phyloP scores from a whole-genome alignment of 345 rosid genomes.

The Ricinus communis region DNA sequence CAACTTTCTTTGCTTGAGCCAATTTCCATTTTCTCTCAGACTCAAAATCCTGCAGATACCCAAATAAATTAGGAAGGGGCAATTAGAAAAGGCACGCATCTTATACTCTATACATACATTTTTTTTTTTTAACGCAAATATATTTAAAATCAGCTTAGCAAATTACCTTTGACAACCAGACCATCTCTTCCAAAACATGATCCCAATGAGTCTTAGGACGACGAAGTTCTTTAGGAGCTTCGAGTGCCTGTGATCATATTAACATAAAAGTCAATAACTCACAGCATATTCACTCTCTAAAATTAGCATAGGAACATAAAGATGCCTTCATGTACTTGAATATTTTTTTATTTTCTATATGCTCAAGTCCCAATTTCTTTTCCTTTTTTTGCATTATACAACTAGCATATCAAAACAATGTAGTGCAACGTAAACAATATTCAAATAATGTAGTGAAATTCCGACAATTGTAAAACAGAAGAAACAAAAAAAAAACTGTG shows the following conservation, averaged over 20 bases:
- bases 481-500: no score
- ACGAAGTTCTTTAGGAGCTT: conserved; percentile 89
- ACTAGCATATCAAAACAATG: neutral
- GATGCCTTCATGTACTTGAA: no score
- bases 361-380: no score
- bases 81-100: conserved; percentile 12
- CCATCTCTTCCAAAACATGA: conserved; percentile 98
- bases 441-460: no score
- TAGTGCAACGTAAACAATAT: neutral
- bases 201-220: conserved; percentile 99
- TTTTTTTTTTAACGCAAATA: conserved; percentile 3
- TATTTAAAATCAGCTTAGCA: conserved; percentile 13
- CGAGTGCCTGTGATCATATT: conserved; percentile 60
- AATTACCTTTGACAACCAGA: conserved; percentile 92
- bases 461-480: no score
- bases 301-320: no score
- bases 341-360: no score
- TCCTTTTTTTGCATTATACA: no score
- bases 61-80: conserved; percentile 31
- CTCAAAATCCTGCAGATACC: conserved; percentile 81
- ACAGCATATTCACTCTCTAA: no score
- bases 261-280: no score
- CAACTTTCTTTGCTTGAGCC: conserved; percentile 92
- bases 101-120: neutral
- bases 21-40: conserved; percentile 99